phyloP scores from a whole-genome alignment of 352 stramenopile genomes.

The Globisporangium parvum region DNA sequence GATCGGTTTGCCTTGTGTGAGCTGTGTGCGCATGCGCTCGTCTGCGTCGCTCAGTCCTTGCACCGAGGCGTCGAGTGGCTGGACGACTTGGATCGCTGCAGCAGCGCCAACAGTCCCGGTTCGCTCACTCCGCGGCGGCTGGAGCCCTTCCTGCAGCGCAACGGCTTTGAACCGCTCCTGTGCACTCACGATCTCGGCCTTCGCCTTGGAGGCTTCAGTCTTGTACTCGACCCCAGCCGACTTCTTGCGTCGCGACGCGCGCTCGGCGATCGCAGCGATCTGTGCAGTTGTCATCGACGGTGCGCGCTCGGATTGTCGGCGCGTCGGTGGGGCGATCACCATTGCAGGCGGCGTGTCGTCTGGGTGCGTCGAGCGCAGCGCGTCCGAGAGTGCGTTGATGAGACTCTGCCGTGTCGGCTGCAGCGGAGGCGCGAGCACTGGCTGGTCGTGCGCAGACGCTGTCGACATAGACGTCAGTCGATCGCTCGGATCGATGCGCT shows the following conservation, averaged over 20 bases:
- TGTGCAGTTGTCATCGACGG: constrained; percentile 9
- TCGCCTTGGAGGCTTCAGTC: constrained; percentile 2
- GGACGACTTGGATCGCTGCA: neutral
- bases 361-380: constrained; percentile 1
- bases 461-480: neutral
- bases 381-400: constrained; percentile 12
- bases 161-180: constrained; percentile 8
- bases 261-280: neutral
- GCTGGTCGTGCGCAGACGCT: neutral
- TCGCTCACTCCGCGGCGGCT: neutral
- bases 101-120: neutral
- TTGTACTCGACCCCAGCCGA: constrained; percentile 11
- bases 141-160: neutral
- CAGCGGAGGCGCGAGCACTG: neutral
- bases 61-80: neutral
- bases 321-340: neutral
- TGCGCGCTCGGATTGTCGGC: constrained; percentile 11
- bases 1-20: constrained; percentile 13
- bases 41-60: neutral
- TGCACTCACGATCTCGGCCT: neutral
- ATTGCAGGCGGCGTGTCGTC: neutral
- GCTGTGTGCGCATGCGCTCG: constrained; percentile 8
- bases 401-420: constrained; percentile 10
- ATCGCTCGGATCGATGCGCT: neutral
- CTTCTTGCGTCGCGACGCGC: constrained; percentile 8